Evolutionary conservation across 164 flowering plant genomes (phyloP).

Genomic region (Stephania japonica): DNA sequence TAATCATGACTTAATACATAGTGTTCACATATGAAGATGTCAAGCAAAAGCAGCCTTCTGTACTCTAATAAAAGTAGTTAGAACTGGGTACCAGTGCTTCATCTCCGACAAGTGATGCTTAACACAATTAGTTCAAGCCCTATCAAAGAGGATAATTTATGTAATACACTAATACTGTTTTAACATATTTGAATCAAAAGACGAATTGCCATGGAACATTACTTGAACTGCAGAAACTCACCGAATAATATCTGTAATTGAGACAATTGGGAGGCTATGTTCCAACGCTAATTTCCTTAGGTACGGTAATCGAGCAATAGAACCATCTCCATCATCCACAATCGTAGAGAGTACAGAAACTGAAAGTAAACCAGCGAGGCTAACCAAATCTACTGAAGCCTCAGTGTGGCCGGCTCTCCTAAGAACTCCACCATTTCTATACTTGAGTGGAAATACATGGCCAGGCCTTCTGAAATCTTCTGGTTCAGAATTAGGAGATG

Average conservation of each 20-base stretch:
- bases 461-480: conserved; percentile 82
- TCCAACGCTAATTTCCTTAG: conserved; percentile 56
- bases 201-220: too few relatives aligned
- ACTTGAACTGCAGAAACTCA: conserved; percentile 17
- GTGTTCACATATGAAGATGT: too few relatives aligned
- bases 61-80: too few relatives aligned
- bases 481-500: conserved; percentile 63
- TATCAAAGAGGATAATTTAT: too few relatives aligned
- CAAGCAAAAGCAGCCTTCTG: too few relatives aligned
- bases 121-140: too few relatives aligned
- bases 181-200: neutral
- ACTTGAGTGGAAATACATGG: conserved; percentile 93
- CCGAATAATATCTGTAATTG: conserved; percentile 81
- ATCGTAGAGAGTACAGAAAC: conserved; percentile 71
- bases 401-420: conserved; percentile 88
- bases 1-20: too few relatives aligned
- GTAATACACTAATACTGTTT: too few relatives aligned
- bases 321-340: conserved; percentile 68
- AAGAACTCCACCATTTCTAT: conserved; percentile 77
- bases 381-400: conserved; percentile 83
- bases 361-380: conserved; percentile 59
- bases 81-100: too few relatives aligned
- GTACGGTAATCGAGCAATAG: conserved; percentile 49
- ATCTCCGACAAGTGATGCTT: too few relatives aligned
- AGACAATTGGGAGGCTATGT: conserved; percentile 55